Evolutionary conservation across 2,329 filamentous ascomycete species (phyloP).

Genomic region (Mycogone perniciosa): DNA sequence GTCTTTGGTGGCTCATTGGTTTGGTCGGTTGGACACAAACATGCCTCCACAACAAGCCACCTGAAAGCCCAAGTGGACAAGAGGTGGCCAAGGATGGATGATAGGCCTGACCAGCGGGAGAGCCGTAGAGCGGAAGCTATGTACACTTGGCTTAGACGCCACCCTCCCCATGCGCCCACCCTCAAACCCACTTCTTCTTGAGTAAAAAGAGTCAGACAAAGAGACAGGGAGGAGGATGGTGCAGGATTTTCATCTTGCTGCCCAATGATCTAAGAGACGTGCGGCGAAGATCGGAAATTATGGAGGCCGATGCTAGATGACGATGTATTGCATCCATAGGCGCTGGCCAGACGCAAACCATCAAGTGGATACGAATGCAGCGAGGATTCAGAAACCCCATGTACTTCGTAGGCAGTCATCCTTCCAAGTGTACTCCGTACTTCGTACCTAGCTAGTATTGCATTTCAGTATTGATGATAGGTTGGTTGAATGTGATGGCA

Average conservation of each 20-base stretch:
- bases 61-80: background rate
- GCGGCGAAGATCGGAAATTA: background rate
- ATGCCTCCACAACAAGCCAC: background rate
- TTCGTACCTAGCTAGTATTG: too few species aligned
- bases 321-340: background rate
- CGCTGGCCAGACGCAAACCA: too few species aligned
- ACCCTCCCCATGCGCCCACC: background rate
- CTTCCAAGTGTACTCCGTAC: too few species aligned
- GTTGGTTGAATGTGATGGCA: too few species aligned
- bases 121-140: slow-evolving; percentile 15
- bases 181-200: background rate
- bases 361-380: too few species aligned
- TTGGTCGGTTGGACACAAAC: background rate
- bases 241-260: background rate
- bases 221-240: background rate
- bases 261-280: background rate
- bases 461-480: too few species aligned
- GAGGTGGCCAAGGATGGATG: slow-evolving; percentile 1
- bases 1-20: background rate
- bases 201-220: background rate
- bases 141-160: slow-evolving; percentile 12
- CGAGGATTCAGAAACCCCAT: background rate
- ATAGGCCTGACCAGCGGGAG: slow-evolving; percentile 13
- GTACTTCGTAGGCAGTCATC: too few species aligned
- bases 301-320: background rate